Evolutionary conservation across 169 alveolate genomes (phyloP).

Genomic region (Theileria orientalis): DNA sequence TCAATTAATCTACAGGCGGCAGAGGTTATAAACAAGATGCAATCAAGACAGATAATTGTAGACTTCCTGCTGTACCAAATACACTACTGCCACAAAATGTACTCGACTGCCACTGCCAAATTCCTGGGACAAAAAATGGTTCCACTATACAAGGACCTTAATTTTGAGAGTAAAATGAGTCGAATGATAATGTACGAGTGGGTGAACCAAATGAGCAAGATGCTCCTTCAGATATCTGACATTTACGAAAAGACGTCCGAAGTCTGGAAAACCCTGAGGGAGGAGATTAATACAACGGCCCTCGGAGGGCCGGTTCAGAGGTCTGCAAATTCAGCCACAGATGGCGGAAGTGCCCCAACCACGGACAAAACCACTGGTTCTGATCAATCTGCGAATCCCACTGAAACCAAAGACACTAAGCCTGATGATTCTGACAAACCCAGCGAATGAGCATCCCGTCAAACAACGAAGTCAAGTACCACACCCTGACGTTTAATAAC

Average conservation of each 20-base stretch:
- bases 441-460: no score
- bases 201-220: conserved; percentile 33
- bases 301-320: not conserved
- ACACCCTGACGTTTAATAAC: no score
- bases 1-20: not conserved
- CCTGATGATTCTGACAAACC: no score
- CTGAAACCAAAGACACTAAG: no score
- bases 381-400: not conserved
- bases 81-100: conserved; percentile 10
- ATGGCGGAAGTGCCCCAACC: not conserved
- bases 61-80: conserved; percentile 32
- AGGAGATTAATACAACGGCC: conserved; percentile 21
- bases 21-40: conserved; percentile 34
- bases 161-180: conserved; percentile 40
- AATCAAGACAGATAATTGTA: conserved; percentile 46
- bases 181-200: conserved; percentile 46
- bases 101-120: conserved; percentile 27
- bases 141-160: conserved; percentile 23
- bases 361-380: not conserved
- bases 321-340: not conserved
- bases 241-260: conserved; percentile 16
- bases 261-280: conserved; percentile 35
- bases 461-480: no score
- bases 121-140: conserved; percentile 13
- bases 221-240: not conserved